These are phyloP conservation scores for Effrenium voratum DNA, from an alignment of 73 alveolate genomes.

Conservation along the genomic window DNA sequence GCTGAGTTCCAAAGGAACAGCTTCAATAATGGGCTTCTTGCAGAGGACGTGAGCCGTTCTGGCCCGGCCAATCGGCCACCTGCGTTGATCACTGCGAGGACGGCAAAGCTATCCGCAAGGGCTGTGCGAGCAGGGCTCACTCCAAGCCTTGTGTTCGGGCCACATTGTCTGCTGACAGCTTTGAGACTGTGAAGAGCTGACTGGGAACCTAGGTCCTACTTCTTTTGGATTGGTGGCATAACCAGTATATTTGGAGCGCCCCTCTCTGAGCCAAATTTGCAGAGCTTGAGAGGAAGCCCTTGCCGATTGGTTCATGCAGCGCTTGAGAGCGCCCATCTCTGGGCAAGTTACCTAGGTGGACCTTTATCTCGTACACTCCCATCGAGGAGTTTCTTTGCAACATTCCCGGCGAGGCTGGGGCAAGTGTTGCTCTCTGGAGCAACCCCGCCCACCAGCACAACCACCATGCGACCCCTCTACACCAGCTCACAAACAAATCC, in stretches of 20 bases:
- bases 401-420: slow-evolving; percentile 67
- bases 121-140: slow-evolving; percentile 87
- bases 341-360: slow-evolving; percentile 22
- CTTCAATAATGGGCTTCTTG: slow-evolving; percentile 43
- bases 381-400: slow-evolving; percentile 82
- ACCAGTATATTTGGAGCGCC: slow-evolving; percentile 63
- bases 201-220: slow-evolving; percentile 3
- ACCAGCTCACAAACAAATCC: too few species aligned
- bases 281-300: background rate
- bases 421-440: too few species aligned
- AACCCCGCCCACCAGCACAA: too few species aligned
- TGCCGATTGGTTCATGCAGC: background rate
- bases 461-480: too few species aligned
- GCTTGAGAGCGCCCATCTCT: too few species aligned
- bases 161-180: too few species aligned
- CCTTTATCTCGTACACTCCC: slow-evolving; percentile 74
- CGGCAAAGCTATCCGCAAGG: slow-evolving; percentile 50
- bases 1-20: background rate
- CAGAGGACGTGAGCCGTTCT: slow-evolving; percentile 22
- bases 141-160: slow-evolving; percentile 87
- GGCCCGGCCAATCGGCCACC: background rate
- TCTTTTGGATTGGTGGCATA: slow-evolving; percentile 89
- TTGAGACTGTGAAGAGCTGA: too few species aligned
- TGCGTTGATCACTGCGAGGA: background rate
- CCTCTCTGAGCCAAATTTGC: background rate